A percentile compares a stretch with the other conserved stretches of the same genome.
Conservation (phyloP, 345 rosid genomes). For the Heritiera fomes region DNA sequence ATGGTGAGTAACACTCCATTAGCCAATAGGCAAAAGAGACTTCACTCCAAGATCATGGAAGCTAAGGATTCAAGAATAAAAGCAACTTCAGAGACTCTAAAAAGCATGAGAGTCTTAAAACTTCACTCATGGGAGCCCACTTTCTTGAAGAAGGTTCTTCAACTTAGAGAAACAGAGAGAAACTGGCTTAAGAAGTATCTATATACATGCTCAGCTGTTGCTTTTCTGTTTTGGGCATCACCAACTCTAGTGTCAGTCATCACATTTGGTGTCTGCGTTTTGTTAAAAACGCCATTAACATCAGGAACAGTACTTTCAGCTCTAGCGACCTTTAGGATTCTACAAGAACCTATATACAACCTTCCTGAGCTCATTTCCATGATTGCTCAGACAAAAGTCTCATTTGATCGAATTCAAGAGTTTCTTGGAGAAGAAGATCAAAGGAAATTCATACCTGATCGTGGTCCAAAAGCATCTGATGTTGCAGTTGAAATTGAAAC, state of each 20-base stretch:
- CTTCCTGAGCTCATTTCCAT: constrained; percentile 62
- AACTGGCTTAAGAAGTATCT: constrained; percentile 50
- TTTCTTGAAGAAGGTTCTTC: constrained; percentile 48
- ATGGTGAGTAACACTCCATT: constrained; percentile 75
- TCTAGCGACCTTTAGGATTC: constrained; percentile 57
- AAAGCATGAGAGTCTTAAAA: constrained; percentile 57
- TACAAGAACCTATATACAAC: constrained; percentile 67
- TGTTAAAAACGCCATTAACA: constrained; percentile 41
- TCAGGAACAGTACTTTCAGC: constrained; percentile 61
- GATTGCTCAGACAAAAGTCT: constrained; percentile 57
- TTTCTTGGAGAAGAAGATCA: constrained; percentile 50
- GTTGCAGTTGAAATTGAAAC: constrained; percentile 35
- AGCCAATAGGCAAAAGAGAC: constrained; percentile 51
- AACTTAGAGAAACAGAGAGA: constrained; percentile 54
- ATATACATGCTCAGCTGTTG: constrained; percentile 53
- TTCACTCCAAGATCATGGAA: constrained; percentile 64
- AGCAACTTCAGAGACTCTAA: constrained; percentile 63
- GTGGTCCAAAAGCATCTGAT: constrained; percentile 25
- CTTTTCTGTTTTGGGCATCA: constrained; percentile 67
- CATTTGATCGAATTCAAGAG: constrained; percentile 48
- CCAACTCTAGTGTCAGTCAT: constrained; percentile 57
- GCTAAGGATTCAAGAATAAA: constrained; percentile 42
- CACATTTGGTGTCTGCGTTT: constrained; percentile 56
- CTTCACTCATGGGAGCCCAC: constrained; percentile 52
- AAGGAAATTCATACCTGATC: constrained; percentile 27